These are phyloP conservation scores for Hygrophorus russula DNA, from an alignment of 768 basidiomycete species.

Conservation along the genomic window DNA sequence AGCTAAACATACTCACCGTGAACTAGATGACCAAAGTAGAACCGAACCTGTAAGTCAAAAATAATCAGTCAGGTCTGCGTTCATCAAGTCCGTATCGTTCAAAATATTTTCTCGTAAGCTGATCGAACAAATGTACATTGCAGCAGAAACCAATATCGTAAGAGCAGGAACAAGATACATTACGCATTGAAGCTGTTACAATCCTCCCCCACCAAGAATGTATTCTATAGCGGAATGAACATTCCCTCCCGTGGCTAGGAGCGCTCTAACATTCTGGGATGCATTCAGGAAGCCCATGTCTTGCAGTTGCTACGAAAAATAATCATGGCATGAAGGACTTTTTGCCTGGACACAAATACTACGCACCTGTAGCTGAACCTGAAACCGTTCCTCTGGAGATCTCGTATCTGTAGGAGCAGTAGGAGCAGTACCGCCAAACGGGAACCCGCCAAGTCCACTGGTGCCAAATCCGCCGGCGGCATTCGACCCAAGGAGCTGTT, in stretches of 20 bases:
- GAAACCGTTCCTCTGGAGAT: conserved; percentile 87
- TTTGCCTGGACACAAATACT: background rate
- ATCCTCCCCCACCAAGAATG: conserved; percentile 71
- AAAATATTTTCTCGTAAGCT: no score
- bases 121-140: no score
- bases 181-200: no score
- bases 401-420: conserved; percentile 54
- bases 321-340: no score
- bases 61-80: no score
- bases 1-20: no score
- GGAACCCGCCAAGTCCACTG: conserved; percentile 18
- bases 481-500: conserved; percentile 27
- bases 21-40: no score
- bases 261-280: conserved; percentile 78
- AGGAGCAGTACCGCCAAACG: conserved; percentile 22
- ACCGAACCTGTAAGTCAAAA: no score
- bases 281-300: conserved; percentile 94
- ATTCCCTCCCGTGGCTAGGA: conserved; percentile 88
- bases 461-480: no score
- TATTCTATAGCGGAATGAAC: conserved; percentile 90
- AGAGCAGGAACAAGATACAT: no score
- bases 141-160: no score
- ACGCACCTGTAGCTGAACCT: conserved; percentile 66
- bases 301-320: conserved; percentile 60
- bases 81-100: no score